Evolutionary conservation across 108 stramenopile genomes (phyloP), one percentile per base, ranked within the genome.

Genomic region (Pelagomonas calceolata): DNA sequence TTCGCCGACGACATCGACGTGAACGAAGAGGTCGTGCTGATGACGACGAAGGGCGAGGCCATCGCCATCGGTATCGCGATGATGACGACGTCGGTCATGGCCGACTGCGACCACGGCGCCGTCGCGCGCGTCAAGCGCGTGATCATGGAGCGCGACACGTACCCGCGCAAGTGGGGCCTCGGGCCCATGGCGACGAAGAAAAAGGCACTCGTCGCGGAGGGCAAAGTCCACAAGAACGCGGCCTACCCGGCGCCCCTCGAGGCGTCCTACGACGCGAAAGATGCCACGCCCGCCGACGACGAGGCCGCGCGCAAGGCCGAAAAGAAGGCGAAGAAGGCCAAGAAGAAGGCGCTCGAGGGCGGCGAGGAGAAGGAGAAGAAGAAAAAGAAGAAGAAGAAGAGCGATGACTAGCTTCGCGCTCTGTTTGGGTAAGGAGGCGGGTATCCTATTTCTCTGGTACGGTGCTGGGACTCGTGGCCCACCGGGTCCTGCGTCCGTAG

Each of bases 31-130:
- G 95, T 99, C 34, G 97, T 99, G 37, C 75, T 99, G 68, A 93
- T 99, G 92, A 98, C 97, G 66, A 99, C 97, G 75, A 99, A 99
- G 93, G 97, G 98, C 32, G 98, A 99, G 82, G 98, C 98, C 7
- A 89, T 99, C 75, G 97, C 97, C 33, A 90, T 97, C 10, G 99
- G 93, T 33, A 92, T 99, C 72, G 99, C 99, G 12, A 96, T 95
- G 82, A 99, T 99, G 99, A 94, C 96, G 4, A 98, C 99, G 0
- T 85, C 96, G 31, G 96, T 98, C 74, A 97, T 99, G 97, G 99
- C 96, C 14, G 97, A 95, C 14, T 90, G 91, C 29, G 99, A 98
- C 87, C 99, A 99, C 83, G 99, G 99, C 31, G 90, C 91, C 46
- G 99, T 98, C 43, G 96, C 96, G 66, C 97, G 95, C 87, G 97